Conservation (phyloP, 139 green algal species). For the Astrephomene gubernaculifera region DNA sequence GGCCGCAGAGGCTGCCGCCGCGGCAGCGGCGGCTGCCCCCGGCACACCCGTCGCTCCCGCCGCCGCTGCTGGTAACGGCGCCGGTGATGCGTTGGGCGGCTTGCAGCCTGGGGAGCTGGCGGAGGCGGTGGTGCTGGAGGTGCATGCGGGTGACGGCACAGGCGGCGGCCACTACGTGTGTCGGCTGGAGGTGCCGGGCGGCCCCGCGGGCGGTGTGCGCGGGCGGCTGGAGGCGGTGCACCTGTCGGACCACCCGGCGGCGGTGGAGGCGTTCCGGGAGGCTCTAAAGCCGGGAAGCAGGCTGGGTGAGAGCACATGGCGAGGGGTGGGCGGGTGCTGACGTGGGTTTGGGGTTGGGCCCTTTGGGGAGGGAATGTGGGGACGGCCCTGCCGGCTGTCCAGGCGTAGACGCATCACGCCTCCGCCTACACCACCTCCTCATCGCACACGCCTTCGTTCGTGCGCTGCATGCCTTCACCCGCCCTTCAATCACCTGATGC, state of each 20-base stretch:
- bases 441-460: too few species aligned
- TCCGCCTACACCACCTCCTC: too few species aligned
- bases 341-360: neutral
- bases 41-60: neutral
- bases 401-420: too few species aligned
- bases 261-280: slow-evolving; percentile 59
- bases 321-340: too few species aligned
- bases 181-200: slow-evolving; percentile 32
- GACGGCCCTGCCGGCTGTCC: too few species aligned
- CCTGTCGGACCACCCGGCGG: slow-evolving; percentile 83
- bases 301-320: slow-evolving; percentile 59
- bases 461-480: too few species aligned
- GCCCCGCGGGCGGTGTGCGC: slow-evolving; percentile 23
- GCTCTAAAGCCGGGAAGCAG: slow-evolving; percentile 55
- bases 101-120: slow-evolving; percentile 70
- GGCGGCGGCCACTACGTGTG: neutral
- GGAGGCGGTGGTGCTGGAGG: slow-evolving; percentile 46
- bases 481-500: too few species aligned
- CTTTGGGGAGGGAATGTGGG: too few species aligned
- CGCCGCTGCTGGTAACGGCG: neutral
- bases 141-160: slow-evolving; percentile 5
- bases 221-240: slow-evolving; percentile 74
- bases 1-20: slow-evolving; percentile 12
- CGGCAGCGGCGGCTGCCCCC: neutral
- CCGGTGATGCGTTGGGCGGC: slow-evolving; percentile 49